These are phyloP conservation scores for Nepenthes alata DNA, from an alignment of 179 eudicot genomes.

Conservation along the genomic window DNA sequence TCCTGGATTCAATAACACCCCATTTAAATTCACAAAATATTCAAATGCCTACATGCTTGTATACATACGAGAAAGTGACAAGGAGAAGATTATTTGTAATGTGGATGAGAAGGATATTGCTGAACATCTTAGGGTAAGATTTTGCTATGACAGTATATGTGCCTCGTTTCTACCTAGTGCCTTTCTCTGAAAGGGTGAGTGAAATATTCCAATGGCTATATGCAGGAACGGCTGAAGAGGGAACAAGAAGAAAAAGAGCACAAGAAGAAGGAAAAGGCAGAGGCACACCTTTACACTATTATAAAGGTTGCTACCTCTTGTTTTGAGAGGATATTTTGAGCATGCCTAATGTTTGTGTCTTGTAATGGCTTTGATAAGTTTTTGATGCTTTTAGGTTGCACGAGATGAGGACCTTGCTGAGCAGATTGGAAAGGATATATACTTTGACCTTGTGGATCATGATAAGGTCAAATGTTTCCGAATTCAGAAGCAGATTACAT, in stretches of 20 bases:
- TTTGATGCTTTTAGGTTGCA: constrained; percentile 41
- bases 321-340: background rate
- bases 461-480: constrained; percentile 71
- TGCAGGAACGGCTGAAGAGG: constrained; percentile 51
- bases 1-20: constrained; percentile 60
- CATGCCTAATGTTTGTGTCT: background rate
- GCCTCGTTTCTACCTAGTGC: background rate
- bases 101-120: constrained; percentile 71
- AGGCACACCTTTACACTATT: constrained; percentile 63
- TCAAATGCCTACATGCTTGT: constrained; percentile 75
- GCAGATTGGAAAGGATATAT: constrained; percentile 69
- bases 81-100: constrained; percentile 55
- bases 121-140: constrained; percentile 50
- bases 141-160: background rate
- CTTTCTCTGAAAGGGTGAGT: too few relatives aligned
- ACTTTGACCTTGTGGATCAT: constrained; percentile 85
- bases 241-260: constrained; percentile 63
- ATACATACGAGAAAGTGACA: constrained; percentile 62
- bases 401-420: constrained; percentile 60
- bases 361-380: too few relatives aligned
- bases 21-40: constrained; percentile 57
- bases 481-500: constrained; percentile 66
- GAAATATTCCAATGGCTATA: background rate
- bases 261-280: constrained; percentile 65
- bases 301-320: constrained; percentile 32